Evolutionary conservation across 352 stramenopile species (phyloP), one percentile per base, ranked within the genome.

Genomic region (Phytophthora colocasiae): DNA sequence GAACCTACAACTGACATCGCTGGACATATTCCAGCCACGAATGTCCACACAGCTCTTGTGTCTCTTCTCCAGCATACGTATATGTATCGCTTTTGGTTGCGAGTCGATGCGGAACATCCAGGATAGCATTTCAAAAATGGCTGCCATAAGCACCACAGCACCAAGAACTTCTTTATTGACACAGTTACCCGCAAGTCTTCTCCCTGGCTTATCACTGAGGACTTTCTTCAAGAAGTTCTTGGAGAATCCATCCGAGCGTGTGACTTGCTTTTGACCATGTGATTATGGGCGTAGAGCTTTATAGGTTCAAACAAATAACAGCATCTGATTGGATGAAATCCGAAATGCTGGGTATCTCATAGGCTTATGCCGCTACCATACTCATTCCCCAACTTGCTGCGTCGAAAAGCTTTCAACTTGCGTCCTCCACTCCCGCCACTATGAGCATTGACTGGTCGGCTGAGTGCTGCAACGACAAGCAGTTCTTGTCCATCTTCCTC

Each of bases 391-490:
- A 9, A 69, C 51, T 69, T 60, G 51, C 63, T 31, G 9, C 32
- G 31, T 31, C 31, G 31, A 15, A 43, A 43, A 15, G 9, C 12
- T 5, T 19, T 53, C 47, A 19, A 38, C 12, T 36, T 36, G 31
- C 31, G 11, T 36, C 43, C 31, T 50, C n/a, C 19, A 11, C 4
- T 9, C 9, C 46, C 19, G 24, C 43, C 58, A 11, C 26, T 53
- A 78, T 78, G 70, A 71, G 59, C 59, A 56, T 84, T 34, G 81
- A 93, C 62, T 83, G 69, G 74, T 83, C 67, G 41, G 80, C 95
- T 58, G 74, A 80, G 68, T 97, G 89, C 83, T 97, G 89, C 84
- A 97, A 96, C 65, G 86, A 95, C 71, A 77, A 89, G 60, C 89
- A 97, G 60, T 91, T 86, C 51, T 73, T 90, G 44, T 90, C 83